Percentiles rank a stretch among this genome's conserved stretches.
Conservation (phyloP, 2,329 filamentous ascomycete genomes). For the Xylaria sp. region DNA sequence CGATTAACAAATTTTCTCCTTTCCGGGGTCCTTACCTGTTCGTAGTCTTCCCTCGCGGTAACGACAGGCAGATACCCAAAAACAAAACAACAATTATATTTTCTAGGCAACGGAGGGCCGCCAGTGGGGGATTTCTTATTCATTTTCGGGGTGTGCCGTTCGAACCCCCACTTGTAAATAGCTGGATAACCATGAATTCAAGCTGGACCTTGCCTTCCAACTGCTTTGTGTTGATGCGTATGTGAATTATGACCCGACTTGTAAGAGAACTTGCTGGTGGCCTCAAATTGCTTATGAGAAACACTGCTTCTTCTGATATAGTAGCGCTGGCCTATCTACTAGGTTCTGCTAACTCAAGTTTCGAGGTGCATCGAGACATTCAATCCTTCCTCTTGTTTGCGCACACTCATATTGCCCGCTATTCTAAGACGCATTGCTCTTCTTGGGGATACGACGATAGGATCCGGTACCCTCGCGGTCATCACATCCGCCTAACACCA, state of each 20-base stretch:
- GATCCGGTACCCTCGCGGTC: too few relatives aligned
- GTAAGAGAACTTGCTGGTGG: not conserved
- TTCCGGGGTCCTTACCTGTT: conserved; percentile 36
- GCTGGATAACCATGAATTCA: conserved; percentile 50
- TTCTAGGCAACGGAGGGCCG: conserved; percentile 48
- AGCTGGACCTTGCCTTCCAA: conserved; percentile 37
- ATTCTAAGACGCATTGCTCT: too few relatives aligned
- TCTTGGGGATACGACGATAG: too few relatives aligned
- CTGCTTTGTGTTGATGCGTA: not conserved
- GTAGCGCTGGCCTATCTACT: too few relatives aligned
- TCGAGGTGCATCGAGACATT: too few relatives aligned
- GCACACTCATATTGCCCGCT: too few relatives aligned
- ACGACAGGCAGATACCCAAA: conserved; percentile 34
- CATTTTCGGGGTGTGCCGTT: conserved; percentile 47
- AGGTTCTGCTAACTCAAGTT: too few relatives aligned
- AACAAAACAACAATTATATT: conserved; percentile 19
- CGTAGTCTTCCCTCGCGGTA: conserved; percentile 27
- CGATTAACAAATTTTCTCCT: conserved; percentile 44
- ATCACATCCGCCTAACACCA: too few relatives aligned
- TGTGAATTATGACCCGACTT: not conserved
- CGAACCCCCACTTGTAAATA: conserved; percentile 48
- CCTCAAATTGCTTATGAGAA: not conserved
- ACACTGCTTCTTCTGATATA: too few relatives aligned
- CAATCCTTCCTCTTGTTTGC: too few relatives aligned
- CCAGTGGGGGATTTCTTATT: conserved; percentile 52